A percentile compares a stretch with the other conserved stretches of the same genome.
Conservation (phyloP, 305 asterid species). For the Solanum hybrid region DNA sequence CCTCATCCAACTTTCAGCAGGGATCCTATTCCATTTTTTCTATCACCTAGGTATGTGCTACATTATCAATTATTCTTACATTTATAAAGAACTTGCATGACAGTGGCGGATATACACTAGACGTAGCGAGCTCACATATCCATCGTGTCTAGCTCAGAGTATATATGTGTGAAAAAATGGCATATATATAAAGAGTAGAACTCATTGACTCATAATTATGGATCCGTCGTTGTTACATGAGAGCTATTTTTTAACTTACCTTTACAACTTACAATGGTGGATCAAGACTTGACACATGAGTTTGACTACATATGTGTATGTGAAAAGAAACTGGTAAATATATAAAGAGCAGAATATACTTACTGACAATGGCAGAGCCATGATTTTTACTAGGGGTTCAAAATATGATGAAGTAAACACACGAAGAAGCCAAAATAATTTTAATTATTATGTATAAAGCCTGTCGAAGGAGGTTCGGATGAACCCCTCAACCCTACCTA, state of each 20-base stretch:
- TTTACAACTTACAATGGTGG: neutral
- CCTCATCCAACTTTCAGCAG: conserved; percentile 51
- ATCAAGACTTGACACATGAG: neutral
- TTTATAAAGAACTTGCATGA: neutral
- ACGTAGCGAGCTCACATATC: neutral
- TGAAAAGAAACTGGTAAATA: neutral
- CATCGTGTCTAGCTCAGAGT: neutral
- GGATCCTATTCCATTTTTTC: conserved; percentile 53
- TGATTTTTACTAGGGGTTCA: no score
- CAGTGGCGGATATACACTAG: neutral
- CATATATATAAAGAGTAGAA: neutral
- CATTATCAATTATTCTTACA: neutral
- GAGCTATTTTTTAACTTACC: neutral
- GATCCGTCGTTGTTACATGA: neutral
- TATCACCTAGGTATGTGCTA: conserved; percentile 35
- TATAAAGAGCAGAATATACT: no score
- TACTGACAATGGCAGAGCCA: no score
- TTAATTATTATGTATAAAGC: no score
- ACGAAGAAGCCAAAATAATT: no score
- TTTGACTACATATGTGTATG: neutral
- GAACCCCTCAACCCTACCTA: neutral
- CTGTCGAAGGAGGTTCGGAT: neutral
- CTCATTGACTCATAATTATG: neutral
- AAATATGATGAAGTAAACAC: no score
- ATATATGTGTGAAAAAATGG: neutral